Evolutionary conservation across 176 grass and related monocot species (phyloP), one percentile per base, ranked within the genome.

Genomic region (Oryza meridionalis): DNA sequence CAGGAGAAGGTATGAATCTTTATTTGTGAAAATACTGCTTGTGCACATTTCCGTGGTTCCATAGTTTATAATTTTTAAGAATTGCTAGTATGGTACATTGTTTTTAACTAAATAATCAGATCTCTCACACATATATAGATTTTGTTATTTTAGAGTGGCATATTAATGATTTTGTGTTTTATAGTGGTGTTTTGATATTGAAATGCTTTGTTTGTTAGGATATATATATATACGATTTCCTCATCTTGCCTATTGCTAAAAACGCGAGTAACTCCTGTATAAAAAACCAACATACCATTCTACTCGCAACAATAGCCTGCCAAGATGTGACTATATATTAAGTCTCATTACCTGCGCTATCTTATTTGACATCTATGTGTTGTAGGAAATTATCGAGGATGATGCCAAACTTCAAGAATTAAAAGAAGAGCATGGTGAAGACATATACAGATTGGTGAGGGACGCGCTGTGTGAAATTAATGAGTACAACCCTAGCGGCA

Each of bases 391-490:
- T 73, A 90, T 94, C 10, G 78, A 97, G 35, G 88, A 88, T 40
- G 95, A 97, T 29, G 25, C 71, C 17, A 88, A 93, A 25, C 86
- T 93, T 65, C 82, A 32, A 84, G 51, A 9, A 35, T 33, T 97
- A 46, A 93, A 94, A 73, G 82, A 94, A 9, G 83, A 89, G 69
- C 49, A 93, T 8, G 92, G 90, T 26, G 82, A 90, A 89, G 92
- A 91, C 70, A 84, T 86, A 10, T 93, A 88, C 76, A 19, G 69
- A 2, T 69, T 90, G 53, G 92, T 97, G 49, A 87, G 65, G 4
- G 93, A 67, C 47, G 88, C 95, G 13, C 70, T 97, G 11, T 17
- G 70, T 45, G 92, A 97, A 82, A 78, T 92, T 13, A 89, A 89
- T 7, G 92, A 94, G 72, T 91, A 93, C 76, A 93, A 82, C 47